Percentiles rank a stretch among this genome's conserved stretches.
Conservation (phyloP, 1,139 yeast genomes). For the Saccharomyces hybrid region DNA sequence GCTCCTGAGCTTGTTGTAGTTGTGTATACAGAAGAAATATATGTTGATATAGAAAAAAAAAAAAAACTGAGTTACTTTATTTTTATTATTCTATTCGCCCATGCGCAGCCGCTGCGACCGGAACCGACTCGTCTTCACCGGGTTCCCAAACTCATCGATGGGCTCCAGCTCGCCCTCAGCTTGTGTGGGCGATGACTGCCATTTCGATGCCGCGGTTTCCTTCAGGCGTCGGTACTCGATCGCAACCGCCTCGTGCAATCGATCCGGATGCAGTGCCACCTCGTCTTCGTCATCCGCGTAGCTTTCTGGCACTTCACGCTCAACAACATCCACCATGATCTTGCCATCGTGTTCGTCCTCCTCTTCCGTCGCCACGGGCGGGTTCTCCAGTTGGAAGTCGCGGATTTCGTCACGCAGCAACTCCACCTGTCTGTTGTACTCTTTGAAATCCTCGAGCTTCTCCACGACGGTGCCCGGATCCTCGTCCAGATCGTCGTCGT, state of each 20-base stretch:
- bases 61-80: background rate
- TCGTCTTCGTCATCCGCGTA: conserved; percentile 34
- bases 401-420: conserved; percentile 30
- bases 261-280: conserved; percentile 32
- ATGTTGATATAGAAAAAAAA: background rate
- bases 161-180: conserved; percentile 48
- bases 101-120: conserved; percentile 42
- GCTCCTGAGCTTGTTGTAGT: background rate
- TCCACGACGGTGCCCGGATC: conserved; percentile 54
- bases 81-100: background rate
- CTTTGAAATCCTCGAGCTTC: conserved; percentile 47
- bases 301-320: conserved; percentile 36
- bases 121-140: conserved; percentile 56
- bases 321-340: conserved; percentile 34
- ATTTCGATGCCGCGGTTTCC: conserved; percentile 43
- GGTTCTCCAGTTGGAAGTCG: conserved; percentile 19
- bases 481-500: conserved; percentile 49
- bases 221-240: conserved; percentile 53
- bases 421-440: conserved; percentile 44
- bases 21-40: background rate
- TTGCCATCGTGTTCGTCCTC: conserved; percentile 22
- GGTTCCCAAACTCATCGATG: conserved; percentile 59
- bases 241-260: conserved; percentile 41
- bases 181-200: conserved; percentile 35
- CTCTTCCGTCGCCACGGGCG: conserved; percentile 23